Conservation (phyloP, 177 flowering plant genomes). For the Vitis hybrid region DNA sequence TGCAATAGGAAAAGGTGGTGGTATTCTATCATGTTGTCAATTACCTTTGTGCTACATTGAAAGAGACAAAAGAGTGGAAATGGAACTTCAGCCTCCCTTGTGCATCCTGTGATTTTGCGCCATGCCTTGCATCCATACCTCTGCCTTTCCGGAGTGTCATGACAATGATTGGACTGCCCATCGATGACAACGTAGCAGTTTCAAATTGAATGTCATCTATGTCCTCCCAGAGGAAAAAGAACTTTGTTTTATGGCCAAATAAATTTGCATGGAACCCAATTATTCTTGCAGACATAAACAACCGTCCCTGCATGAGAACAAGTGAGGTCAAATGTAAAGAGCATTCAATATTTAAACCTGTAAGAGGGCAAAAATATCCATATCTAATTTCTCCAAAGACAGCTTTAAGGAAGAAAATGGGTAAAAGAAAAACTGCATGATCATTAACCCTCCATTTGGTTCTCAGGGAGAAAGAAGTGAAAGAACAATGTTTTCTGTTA, state of each 20-base stretch:
- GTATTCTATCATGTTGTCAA: not conserved
- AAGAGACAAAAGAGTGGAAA: conserved; percentile 95
- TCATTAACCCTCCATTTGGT: not conserved
- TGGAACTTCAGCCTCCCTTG: conserved; percentile 91
- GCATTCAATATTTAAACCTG: not conserved
- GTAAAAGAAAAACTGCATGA: not conserved
- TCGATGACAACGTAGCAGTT: conserved; percentile 74
- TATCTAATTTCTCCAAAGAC: not conserved
- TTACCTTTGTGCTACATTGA: conserved; percentile 78
- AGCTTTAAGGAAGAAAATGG: not conserved
- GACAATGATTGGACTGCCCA: conserved; percentile 85
- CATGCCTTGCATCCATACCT: conserved; percentile 89
- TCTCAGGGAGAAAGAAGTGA: too few relatives aligned
- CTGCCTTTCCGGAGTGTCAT: conserved; percentile 72
- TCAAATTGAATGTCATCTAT: conserved; percentile 79
- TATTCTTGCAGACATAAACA: conserved; percentile 85
- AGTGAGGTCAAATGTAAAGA: not conserved
- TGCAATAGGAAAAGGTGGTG: too few relatives aligned
- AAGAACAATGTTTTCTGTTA: too few relatives aligned
- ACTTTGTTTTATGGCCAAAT: conserved; percentile 87
- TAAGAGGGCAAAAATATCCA: not conserved
- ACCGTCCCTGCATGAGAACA: conserved; percentile 69
- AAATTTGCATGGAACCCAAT: conserved; percentile 87
- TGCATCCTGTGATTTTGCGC: conserved; percentile 80
- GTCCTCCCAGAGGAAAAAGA: conserved; percentile 96